Evolutionary conservation across 345 rosid species (phyloP), one percentile per base, ranked within the genome.

Genomic region (Raphanus sativus): DNA sequence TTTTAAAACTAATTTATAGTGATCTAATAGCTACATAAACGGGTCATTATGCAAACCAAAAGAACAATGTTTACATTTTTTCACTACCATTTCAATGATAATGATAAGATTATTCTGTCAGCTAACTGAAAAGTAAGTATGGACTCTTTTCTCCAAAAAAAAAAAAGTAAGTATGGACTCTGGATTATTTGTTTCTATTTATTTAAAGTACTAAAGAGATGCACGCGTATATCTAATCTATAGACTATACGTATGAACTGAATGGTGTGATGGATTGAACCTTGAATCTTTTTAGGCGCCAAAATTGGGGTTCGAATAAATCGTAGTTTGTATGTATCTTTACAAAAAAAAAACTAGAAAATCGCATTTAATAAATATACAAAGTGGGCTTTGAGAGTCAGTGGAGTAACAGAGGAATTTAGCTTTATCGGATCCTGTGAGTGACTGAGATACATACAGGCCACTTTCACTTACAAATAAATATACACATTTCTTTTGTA

Each of bases 371-470:
- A 17, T 28, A 61, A 26, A 62, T 45, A 40, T 8, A 8, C 9
- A 26, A 7, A 34, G 70, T 62, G 75, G 71, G 74, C 12, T 29
- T 21, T 68, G 75, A 62, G 61, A 74, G 79, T 78, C 30, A 74
- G 82, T 79, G 82, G 82, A 40, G 75, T 69, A 58, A 74, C 77
- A 13, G 75, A 74, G 15, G 71, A 63, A n/a, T 52, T 12, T 25
- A 69, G 63, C 89, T 88, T 87, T 87, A 86, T 89, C 75, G 91
- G 94, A 91, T 89, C 94, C 90, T 85, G 93, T 62, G 89, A 85
- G 80, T 69, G 73, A 79, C 71, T 68, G 10, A 55, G 65, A 74
- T 67, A 74, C 64, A 74, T 79, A 74, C 66, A 67, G 3, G 3
- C 70, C 78, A 79, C 78, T 54, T 68, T 73, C 66, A 29, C 48